Conservation (phyloP, 1,284 basidiomycete genomes). For the Pyrrhoderma noxium region DNA sequence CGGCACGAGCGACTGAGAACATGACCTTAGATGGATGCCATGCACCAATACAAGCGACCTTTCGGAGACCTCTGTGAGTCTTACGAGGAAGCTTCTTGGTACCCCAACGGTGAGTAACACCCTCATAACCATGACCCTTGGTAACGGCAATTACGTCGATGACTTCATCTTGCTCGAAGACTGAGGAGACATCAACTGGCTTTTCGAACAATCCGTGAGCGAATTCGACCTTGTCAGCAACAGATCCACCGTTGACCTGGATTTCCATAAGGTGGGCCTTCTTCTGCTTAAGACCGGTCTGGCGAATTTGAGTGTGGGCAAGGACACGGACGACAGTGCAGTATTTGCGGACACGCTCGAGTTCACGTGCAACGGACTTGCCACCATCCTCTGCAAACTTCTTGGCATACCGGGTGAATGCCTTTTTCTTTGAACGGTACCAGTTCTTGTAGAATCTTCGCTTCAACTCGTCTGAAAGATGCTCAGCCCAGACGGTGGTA, state of each 20-base stretch:
- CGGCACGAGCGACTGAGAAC: constrained; percentile 99
- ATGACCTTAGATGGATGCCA: constrained; percentile 99
- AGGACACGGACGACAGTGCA: constrained; percentile 99
- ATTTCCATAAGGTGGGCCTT: constrained; percentile 99
- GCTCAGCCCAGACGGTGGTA: constrained; percentile 81
- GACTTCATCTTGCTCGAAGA: constrained; percentile 97
- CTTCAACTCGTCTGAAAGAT: constrained; percentile 87
- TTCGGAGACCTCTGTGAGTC: constrained; percentile 99
- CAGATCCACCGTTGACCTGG: constrained; percentile 96
- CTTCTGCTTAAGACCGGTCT: constrained; percentile 98
- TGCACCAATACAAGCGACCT: constrained; percentile 99
- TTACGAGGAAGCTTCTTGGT: constrained; percentile 98
- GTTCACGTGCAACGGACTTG: constrained; percentile 89
- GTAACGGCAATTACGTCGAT: constrained; percentile 98
- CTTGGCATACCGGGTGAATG: constrained; percentile 98
- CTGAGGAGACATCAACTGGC: constrained; percentile 76
- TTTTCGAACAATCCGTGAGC: constrained; percentile 97
- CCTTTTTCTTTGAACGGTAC: constrained; percentile 99
- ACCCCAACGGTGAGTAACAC: constrained; percentile 99
- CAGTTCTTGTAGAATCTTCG: constrained; percentile 99
- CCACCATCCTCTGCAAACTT: constrained; percentile 96
- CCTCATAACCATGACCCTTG: constrained; percentile 99
- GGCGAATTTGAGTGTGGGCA: constrained; percentile 97
- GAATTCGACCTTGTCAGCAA: constrained; percentile 98
- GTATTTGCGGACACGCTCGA: constrained; percentile 99